Evolutionary conservation across 73 alveolate species (phyloP).

Genomic region (Tetrahymena elliotti): DNA sequence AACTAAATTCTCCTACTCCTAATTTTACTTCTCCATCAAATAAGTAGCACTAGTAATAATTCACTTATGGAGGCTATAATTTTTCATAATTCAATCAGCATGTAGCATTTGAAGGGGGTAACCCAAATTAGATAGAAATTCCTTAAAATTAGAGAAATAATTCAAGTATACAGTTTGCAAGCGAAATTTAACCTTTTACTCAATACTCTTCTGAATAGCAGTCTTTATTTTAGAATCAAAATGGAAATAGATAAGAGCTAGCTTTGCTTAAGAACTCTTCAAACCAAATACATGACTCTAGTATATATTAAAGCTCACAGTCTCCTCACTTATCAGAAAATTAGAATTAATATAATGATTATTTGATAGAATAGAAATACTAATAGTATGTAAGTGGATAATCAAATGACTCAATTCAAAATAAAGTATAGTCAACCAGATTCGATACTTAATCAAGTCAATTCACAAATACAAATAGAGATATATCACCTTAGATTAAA

Average conservation of each 20-base stretch:
- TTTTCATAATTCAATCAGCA: neutral
- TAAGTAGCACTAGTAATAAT: neutral
- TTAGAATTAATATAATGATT: neutral
- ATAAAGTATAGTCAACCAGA: neutral
- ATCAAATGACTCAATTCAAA: neutral
- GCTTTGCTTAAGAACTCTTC: neutral
- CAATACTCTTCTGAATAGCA: neutral
- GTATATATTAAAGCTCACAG: neutral
- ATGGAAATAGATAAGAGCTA: neutral
- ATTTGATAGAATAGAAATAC: neutral
- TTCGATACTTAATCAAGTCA: neutral
- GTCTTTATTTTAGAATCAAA: too few relatives aligned
- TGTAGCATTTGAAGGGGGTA: neutral
- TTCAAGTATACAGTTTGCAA: neutral
- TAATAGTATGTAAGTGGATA: neutral
- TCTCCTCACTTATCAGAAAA: neutral
- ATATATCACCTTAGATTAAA: neutral
- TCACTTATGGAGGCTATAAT: neutral
- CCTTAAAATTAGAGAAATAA: too few relatives aligned
- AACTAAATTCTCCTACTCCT: neutral
- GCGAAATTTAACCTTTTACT: neutral
- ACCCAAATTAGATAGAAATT: neutral
- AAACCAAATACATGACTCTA: neutral
- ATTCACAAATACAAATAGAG: neutral
- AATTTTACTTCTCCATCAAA: neutral